Percentiles rank a stretch among this genome's conserved stretches.
These are phyloP conservation scores for Podaxis sp. DNA, from an alignment of 768 basidiomycete genomes.

Conservation along the genomic window DNA sequence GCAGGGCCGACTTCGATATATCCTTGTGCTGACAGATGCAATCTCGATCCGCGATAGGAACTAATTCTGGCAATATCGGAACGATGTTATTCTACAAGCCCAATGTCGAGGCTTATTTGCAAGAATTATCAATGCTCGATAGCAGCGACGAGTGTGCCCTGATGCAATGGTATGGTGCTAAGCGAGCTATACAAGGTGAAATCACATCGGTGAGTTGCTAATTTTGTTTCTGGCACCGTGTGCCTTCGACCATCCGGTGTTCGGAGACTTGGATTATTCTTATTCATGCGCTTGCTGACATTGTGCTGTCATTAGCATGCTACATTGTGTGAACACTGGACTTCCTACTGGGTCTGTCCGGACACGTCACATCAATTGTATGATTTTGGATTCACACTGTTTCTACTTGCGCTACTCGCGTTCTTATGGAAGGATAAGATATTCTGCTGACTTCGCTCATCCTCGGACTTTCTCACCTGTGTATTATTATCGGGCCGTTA, in stretches of 20 bases:
- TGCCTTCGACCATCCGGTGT: background rate
- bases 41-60: constrained; percentile 17
- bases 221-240: constrained; percentile 3
- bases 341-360: constrained; percentile 24
- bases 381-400: constrained; percentile 25
- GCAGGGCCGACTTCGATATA: background rate
- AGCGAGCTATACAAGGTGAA: constrained; percentile 25
- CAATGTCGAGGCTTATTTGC: constrained; percentile 21
- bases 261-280: background rate
- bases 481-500: background rate
- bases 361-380: constrained; percentile 16
- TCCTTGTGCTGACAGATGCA: constrained; percentile 6
- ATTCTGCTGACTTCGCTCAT: constrained; percentile 5
- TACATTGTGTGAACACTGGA: constrained; percentile 35
- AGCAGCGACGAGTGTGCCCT: constrained; percentile 21
- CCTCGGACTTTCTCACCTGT: background rate
- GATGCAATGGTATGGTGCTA: constrained; percentile 28
- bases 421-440: constrained; percentile 33
- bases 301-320: constrained; percentile 27
- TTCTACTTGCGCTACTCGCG: constrained; percentile 26
- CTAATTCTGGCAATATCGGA: constrained; percentile 15
- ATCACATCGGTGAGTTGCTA: constrained; percentile 26
- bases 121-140: constrained; percentile 24
- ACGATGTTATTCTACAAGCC: constrained; percentile 13
- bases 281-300: background rate